A percentile compares a stretch with the other conserved stretches of the same genome.
These are phyloP conservation scores for Alternaria conjuncta DNA, from an alignment of 2,329 filamentous ascomycete species.

Conservation along the genomic window DNA sequence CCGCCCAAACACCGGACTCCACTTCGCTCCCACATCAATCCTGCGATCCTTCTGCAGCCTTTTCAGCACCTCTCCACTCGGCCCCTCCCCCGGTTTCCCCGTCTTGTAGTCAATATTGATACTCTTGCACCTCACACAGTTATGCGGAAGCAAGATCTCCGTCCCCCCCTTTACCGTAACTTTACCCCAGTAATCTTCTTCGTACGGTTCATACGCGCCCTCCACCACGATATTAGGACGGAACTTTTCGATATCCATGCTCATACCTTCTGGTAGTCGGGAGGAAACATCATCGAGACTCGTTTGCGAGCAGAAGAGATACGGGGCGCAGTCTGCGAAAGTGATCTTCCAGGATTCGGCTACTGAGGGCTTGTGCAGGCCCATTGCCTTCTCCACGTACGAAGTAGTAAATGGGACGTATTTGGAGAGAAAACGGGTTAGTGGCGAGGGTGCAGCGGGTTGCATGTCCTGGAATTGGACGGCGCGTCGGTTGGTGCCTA, in stretches of 20 bases:
- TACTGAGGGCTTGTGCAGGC: slow-evolving; percentile 33
- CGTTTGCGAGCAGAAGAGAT: slow-evolving; percentile 72
- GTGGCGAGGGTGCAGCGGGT: slow-evolving; percentile 19
- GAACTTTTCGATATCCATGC: slow-evolving; percentile 56
- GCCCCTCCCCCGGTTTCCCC: slow-evolving; percentile 48
- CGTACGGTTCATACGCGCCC: slow-evolving; percentile 50
- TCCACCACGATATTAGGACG: slow-evolving; percentile 55
- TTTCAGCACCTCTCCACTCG: slow-evolving; percentile 53
- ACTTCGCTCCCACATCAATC: slow-evolving; percentile 55
- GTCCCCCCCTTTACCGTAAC: slow-evolving; percentile 41
- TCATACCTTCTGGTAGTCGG: slow-evolving; percentile 42
- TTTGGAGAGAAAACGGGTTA: slow-evolving; percentile 21
- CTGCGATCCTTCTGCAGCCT: slow-evolving; percentile 53
- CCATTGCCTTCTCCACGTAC: slow-evolving; percentile 34
- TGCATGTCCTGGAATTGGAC: slow-evolving; percentile 49
- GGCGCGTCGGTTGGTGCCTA: slow-evolving; percentile 50
- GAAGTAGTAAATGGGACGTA: slow-evolving; percentile 16
- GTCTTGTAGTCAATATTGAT: slow-evolving; percentile 58
- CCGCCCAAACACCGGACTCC: slow-evolving; percentile 56
- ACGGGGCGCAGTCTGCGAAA: slow-evolving; percentile 78
- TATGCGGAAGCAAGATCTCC: slow-evolving; percentile 51
- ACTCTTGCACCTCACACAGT: slow-evolving; percentile 55
- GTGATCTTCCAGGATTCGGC: slow-evolving; percentile 54
- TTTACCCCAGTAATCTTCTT: slow-evolving; percentile 57
- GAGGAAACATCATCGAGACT: slow-evolving; percentile 71